phyloP scores from a whole-genome alignment of 176 grass and related monocot genomes.

The Carex kokanica region DNA sequence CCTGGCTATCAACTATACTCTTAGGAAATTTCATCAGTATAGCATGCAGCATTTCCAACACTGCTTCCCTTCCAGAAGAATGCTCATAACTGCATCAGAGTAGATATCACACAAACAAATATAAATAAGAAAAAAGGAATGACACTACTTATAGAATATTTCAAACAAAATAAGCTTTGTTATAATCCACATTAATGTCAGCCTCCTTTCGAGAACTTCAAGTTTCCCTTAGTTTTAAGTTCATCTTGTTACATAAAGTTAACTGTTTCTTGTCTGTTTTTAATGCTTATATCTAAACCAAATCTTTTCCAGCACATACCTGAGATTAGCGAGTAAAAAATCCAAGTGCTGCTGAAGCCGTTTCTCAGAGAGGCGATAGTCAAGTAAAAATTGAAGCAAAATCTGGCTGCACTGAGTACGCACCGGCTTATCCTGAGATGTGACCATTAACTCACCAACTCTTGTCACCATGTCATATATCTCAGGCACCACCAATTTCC shows the following conservation, averaged over 20 bases:
- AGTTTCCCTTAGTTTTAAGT: not conserved
- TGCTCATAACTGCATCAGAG: conserved; percentile 72
- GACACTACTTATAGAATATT: not conserved
- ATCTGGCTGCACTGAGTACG: conserved; percentile 75
- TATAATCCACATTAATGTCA: not conserved
- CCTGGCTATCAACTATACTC: conserved; percentile 79
- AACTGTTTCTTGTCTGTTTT: not conserved
- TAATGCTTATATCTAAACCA: not conserved
- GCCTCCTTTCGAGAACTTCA: not conserved
- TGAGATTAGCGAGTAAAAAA: conserved; percentile 84
- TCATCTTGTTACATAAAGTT: not conserved
- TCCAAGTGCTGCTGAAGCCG: conserved; percentile 88
- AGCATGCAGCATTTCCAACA: conserved; percentile 86
- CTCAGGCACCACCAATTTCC: conserved; percentile 71
- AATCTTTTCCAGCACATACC: conserved; percentile 22
- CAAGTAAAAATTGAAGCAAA: conserved; percentile 79
- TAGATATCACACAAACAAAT: conserved; percentile 19
- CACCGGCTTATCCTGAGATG: conserved; percentile 65
- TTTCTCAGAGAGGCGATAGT: conserved; percentile 86
- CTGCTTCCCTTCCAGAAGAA: conserved; percentile 81
- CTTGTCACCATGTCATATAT: conserved; percentile 86
- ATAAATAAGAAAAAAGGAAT: conserved; percentile 18
- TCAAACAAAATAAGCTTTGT: not conserved
- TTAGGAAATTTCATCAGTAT: conserved; percentile 88
- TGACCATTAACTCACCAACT: conserved; percentile 94